phyloP scores from a whole-genome alignment of 2,329 filamentous ascomycete species.

The Mariannaea sp. region DNA sequence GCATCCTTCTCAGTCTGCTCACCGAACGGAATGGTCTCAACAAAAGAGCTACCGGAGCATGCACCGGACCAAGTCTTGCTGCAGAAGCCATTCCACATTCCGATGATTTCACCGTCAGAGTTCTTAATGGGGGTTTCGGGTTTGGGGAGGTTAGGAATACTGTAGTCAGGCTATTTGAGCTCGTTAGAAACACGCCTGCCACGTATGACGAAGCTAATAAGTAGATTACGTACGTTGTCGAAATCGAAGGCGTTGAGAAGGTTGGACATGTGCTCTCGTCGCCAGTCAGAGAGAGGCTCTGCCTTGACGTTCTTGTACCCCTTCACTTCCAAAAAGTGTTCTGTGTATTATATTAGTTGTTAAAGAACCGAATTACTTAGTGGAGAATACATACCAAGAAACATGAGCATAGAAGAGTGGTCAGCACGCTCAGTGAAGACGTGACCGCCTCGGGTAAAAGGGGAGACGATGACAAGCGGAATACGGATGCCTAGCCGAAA shows the following conservation, averaged over 20 bases:
- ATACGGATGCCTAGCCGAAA: constrained; percentile 48
- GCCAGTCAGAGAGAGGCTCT: constrained; percentile 39
- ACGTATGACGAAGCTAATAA: no score
- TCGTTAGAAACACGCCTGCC: no score
- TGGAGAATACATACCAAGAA: no score
- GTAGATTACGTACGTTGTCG: constrained; percentile 37
- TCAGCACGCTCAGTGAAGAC: constrained; percentile 60
- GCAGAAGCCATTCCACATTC: no score
- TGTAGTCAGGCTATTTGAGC: constrained; percentile 47
- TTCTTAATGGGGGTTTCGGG: constrained; percentile 50
- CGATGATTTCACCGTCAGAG: constrained; percentile 39
- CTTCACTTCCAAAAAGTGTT: constrained; percentile 50
- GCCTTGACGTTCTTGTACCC: constrained; percentile 45
- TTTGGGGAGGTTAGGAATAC: constrained; percentile 51
- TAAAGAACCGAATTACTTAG: no score
- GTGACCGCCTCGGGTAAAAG: constrained; percentile 58
- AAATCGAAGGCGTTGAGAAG: constrained; percentile 50
- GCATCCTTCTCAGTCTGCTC: no score
- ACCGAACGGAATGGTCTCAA: constrained; percentile 42
- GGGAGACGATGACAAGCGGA: constrained; percentile 60
- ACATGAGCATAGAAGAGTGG: constrained; percentile 49
- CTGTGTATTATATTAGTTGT: constrained; percentile 56
- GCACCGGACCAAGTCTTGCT: no score
- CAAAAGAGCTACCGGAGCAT: constrained; percentile 48
- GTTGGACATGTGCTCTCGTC: constrained; percentile 42